Evolutionary conservation across 2,329 filamentous ascomycete genomes (phyloP).

Genomic region (Pseudogymnoascus pannorum): DNA sequence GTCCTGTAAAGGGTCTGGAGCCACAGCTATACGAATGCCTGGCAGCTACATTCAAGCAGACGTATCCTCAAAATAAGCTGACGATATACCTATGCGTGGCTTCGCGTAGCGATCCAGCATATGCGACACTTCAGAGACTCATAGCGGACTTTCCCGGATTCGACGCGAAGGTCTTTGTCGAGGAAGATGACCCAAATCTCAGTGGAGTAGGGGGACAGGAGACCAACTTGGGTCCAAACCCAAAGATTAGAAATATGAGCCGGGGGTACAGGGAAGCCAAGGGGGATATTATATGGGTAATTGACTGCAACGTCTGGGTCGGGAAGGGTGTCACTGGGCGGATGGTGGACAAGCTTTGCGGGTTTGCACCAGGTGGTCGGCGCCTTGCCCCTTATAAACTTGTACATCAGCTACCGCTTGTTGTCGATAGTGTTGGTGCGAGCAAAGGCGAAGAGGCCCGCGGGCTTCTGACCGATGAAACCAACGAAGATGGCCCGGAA

Average conservation of each 20-base stretch:
- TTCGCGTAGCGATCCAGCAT: constrained; percentile 66
- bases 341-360: constrained; percentile 83
- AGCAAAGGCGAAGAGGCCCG: constrained; percentile 21
- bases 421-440: constrained; percentile 61
- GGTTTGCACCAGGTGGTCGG: constrained; percentile 46
- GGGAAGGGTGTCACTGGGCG: constrained; percentile 68
- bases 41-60: constrained; percentile 73
- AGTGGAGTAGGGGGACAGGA: constrained; percentile 43
- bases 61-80: constrained; percentile 69
- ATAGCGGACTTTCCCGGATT: constrained; percentile 64
- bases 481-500: constrained; percentile 21
- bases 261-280: constrained; percentile 83
- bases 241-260: constrained; percentile 97
- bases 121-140: constrained; percentile 63
- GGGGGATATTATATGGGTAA: constrained; percentile 84
- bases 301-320: constrained; percentile 96
- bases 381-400: constrained; percentile 67
- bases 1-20: constrained; percentile 88
- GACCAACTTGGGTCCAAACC: constrained; percentile 76
- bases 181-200: constrained; percentile 71
- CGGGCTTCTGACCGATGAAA: constrained; percentile 18
- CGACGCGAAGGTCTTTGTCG: constrained; percentile 68
- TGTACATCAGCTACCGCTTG: constrained; percentile 86
- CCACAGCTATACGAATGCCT: constrained; percentile 88
- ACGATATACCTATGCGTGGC: constrained; percentile 79